Conservation (phyloP, 169 alveolate genomes). For the Eimeria acervulina region DNA sequence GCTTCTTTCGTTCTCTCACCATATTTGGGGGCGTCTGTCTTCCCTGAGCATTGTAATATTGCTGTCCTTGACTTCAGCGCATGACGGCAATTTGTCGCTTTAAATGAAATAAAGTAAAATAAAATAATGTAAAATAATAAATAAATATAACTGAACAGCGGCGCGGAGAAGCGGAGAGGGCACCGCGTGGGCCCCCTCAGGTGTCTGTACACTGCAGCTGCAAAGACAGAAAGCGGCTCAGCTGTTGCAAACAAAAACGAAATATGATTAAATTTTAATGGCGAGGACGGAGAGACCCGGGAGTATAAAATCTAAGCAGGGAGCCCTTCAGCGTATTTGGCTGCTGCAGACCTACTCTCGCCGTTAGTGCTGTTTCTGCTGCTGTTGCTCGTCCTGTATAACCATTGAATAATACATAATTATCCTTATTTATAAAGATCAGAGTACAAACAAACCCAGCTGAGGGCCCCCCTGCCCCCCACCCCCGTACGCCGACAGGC, state of each 20-base stretch:
- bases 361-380: not conserved
- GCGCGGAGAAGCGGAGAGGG: not conserved
- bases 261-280: no score
- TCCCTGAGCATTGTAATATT: not conserved
- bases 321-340: not conserved
- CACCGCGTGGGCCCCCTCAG: not conserved
- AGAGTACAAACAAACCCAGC: no score
- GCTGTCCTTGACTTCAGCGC: not conserved
- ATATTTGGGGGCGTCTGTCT: conserved; percentile 16
- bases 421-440: no score
- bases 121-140: not conserved
- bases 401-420: not conserved
- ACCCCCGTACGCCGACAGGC: no score
- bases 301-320: not conserved
- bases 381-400: not conserved
- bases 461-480: no score
- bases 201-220: not conserved
- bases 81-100: not conserved
- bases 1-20: not conserved
- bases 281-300: not conserved
- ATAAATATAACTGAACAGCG: not conserved
- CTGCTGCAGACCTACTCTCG: not conserved
- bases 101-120: not conserved
- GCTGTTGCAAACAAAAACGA: not conserved
- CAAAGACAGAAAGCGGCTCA: not conserved